Base-by-base conservation (phyloP, 75 land plant genomes). In the Picea glauca region DNA sequence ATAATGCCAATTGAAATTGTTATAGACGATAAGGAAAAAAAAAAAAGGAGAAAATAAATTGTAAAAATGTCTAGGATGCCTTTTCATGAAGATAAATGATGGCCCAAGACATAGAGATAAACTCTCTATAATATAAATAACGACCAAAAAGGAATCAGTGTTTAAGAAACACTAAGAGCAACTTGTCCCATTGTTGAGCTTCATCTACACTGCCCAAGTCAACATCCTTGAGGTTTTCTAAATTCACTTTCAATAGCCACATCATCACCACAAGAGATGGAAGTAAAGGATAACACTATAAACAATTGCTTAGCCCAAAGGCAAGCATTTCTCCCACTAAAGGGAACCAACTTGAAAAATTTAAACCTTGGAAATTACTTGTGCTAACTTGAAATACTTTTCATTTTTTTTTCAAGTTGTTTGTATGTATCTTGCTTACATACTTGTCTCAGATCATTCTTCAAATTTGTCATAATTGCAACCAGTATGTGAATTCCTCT, bases 401-500 rank as follows among this genome's bases (percentile, higher is more conserved):
- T 67, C 72, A 67, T 33, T 67, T 67, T 1, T 67, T 67, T 67
- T 67, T 67, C 67, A 32, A 90, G 82, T 46, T 82, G 76, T 23
- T 82, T 84, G 80, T 89, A 84, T 1, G 84, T 33, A 17, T 4
- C 4, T 23, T 7, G 32, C 68, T 84, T 89, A 3, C 84, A 79
- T 0, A 26, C 75, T 66, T 81, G 84, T 14, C 0, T 7, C 1
- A 88, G 80, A 66, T 72, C 74, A 15, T 77, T 77, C 74, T 80
- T 86, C 77, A 89, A 80, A 77, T 78, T 89, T 35, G 77, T 68
- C 65, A 86, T 57, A 21, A 82, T 80, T 7, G 81, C 35, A 60
- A 82, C 82, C 14, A 15, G 58, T 78, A 89, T 21, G 75, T 84
- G 82, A 57, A 89, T 80, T 12, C 86, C 78, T 56, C 80, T 56